Base-by-base conservation (phyloP, 805 yeast genomes). In the Clavispora phyllophila region DNA sequence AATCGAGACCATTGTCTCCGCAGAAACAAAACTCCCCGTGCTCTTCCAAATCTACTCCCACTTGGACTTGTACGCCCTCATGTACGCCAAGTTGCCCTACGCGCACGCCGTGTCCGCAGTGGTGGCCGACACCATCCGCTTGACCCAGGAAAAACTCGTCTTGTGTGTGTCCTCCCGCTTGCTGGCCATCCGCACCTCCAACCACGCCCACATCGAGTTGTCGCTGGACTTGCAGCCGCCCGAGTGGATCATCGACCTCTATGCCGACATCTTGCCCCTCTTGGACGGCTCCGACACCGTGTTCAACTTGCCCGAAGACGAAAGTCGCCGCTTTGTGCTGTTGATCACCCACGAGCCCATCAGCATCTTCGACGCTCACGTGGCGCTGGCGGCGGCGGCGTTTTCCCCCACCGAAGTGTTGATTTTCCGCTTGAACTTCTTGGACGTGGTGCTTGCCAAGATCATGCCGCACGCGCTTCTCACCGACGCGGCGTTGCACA, bases 161-260 rank as follows among this genome's bases (percentile, higher is more conserved):
- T 53, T 46, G 19, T 51, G 66, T 9, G 48, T 68, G 6, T 47
- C 51, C 7, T 61, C 60, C 42, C 54, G 62, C 19, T 54, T 70
- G 24, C 60, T 60, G n/a, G 57, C 70, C 1, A 60, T 68, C 9
- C 48, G 46, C 27, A 55, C 56, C 20, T 65, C 70, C 25, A 68
- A 65, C 44, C 65, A 55, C 62, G 72, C 73, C 3, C 63, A 65
- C 40, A 49, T 68, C 17, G 73, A 68, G 31, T 63, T 54, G 55
- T 68, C 67, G 40, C 73, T 73, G 23, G 87, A 87, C 46, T 65
- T 86, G 18, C 77, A 82, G 46, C 81, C 95, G 4, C 96, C 97
- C 0, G 95, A 86, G 46, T 90, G 95, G 89, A 64, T 86, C 18
- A 67, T 76, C 38, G 82, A 78, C n/a, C 80, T 82, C 50, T 72